phyloP scores from a whole-genome alignment of 2,329 filamentous ascomycete species.

The Fusarium xylarioides region DNA sequence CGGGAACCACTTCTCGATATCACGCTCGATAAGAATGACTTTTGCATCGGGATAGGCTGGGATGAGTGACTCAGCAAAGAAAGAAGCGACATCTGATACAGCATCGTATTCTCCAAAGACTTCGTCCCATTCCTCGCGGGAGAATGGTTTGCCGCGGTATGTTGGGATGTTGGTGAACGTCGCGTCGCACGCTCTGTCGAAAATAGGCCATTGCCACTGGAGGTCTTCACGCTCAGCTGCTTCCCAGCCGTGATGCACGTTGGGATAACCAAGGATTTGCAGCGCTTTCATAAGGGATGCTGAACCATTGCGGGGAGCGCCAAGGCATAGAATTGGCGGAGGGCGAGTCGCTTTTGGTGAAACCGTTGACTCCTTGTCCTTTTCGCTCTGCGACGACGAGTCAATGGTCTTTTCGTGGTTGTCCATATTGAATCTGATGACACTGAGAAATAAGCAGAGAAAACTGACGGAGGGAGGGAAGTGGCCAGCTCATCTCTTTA shows the following conservation, averaged over 20 bases:
- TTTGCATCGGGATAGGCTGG: slow-evolving; percentile 44
- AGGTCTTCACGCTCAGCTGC: background rate
- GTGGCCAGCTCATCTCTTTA: background rate
- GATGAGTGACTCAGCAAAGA: slow-evolving; percentile 40
- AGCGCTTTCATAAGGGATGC: slow-evolving; percentile 30
- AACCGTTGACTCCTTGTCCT: background rate
- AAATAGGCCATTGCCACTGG: slow-evolving; percentile 25
- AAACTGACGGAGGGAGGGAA: background rate
- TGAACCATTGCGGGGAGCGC: slow-evolving; percentile 24
- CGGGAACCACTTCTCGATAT: slow-evolving; percentile 41
- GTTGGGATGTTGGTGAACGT: slow-evolving; percentile 23
- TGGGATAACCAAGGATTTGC: slow-evolving; percentile 15
- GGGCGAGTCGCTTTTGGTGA: background rate
- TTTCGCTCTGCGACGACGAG: background rate
- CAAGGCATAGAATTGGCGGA: slow-evolving; percentile 14
- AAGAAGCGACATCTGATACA: slow-evolving; percentile 39
- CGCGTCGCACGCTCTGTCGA: slow-evolving; percentile 19
- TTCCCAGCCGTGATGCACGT: slow-evolving; percentile 32
- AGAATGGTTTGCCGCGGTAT: slow-evolving; percentile 32
- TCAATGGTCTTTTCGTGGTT: background rate
- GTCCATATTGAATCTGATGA: background rate
- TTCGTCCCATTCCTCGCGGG: slow-evolving; percentile 36
- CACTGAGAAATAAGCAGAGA: background rate
- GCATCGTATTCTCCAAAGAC: slow-evolving; percentile 40
- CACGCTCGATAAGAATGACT: slow-evolving; percentile 42